phyloP scores from a whole-genome alignment of 139 green algal genomes.

The Closterium sp. region DNA sequence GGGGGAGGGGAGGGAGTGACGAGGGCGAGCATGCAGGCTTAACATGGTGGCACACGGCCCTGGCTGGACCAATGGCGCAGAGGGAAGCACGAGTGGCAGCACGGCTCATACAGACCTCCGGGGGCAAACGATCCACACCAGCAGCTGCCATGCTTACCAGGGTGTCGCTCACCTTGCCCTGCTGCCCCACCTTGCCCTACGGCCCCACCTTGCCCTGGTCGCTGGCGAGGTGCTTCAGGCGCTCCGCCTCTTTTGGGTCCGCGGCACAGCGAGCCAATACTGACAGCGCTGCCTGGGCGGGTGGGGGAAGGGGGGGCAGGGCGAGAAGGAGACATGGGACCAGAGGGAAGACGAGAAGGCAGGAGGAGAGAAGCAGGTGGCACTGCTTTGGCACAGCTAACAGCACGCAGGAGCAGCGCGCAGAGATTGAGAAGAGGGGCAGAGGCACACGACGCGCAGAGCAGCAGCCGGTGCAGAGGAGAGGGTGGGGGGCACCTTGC shows the following conservation, averaged over 20 bases:
- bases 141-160: too few relatives aligned
- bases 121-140: too few relatives aligned
- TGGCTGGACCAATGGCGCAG: too few relatives aligned
- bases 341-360: background rate
- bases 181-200: too few relatives aligned
- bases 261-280: constrained; percentile 72
- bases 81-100: too few relatives aligned
- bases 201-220: constrained; percentile 64
- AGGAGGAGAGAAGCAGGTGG: background rate
- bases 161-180: too few relatives aligned
- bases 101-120: too few relatives aligned
- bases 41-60: too few relatives aligned
- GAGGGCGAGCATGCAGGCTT: too few relatives aligned
- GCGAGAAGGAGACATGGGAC: background rate
- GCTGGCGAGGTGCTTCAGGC: constrained; percentile 64
- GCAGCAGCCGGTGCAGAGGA: background rate
- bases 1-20: too few relatives aligned
- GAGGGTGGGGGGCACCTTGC: background rate
- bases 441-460: too few relatives aligned
- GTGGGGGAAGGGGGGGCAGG: background rate
- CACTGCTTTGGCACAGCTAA: background rate
- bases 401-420: background rate
- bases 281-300: constrained; percentile 58
- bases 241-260: constrained; percentile 57
- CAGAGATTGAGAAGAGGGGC: background rate